Evolutionary conservation across 1,139 yeast species (phyloP).

Genomic region (Hyphopichia fennica): DNA sequence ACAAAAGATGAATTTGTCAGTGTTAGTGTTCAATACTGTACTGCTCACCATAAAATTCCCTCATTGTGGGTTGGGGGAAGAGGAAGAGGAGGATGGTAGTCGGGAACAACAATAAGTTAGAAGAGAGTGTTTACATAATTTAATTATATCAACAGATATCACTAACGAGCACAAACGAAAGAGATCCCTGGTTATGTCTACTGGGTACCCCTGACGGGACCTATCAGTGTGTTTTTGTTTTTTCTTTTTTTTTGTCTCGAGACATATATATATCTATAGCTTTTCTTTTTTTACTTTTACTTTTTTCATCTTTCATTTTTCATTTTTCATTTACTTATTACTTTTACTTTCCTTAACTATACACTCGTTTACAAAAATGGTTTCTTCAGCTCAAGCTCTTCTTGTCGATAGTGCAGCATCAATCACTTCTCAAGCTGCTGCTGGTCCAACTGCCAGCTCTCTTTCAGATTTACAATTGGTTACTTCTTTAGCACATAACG

Average conservation of each 20-base stretch:
- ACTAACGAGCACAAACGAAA: conserved; percentile 2
- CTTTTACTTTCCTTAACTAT: neutral
- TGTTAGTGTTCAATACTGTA: no score
- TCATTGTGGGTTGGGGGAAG: neutral
- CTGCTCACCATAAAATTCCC: no score
- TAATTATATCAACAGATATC: no score
- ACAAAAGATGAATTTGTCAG: no score
- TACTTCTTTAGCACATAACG: conserved; percentile 5
- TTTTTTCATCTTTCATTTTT: neutral
- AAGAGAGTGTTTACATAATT: no score
- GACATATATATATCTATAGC: no score
- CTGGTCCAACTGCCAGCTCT: conserved; percentile 1
- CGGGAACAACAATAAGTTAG: neutral
- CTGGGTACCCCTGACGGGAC: conserved; percentile 3
- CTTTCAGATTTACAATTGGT: conserved; percentile 5
- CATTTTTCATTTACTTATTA: neutral
- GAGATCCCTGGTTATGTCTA: conserved; percentile 3
- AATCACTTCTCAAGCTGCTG: neutral
- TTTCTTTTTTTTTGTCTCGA: neutral
- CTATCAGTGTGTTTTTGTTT: neutral
- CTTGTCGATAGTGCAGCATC: conserved; percentile 4
- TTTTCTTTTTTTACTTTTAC: neutral
- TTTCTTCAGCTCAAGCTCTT: neutral
- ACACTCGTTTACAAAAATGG: neutral
- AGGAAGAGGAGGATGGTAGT: neutral